Conservation (phyloP, 78 protist species). For the Planoprotostelium fungivorum region DNA sequence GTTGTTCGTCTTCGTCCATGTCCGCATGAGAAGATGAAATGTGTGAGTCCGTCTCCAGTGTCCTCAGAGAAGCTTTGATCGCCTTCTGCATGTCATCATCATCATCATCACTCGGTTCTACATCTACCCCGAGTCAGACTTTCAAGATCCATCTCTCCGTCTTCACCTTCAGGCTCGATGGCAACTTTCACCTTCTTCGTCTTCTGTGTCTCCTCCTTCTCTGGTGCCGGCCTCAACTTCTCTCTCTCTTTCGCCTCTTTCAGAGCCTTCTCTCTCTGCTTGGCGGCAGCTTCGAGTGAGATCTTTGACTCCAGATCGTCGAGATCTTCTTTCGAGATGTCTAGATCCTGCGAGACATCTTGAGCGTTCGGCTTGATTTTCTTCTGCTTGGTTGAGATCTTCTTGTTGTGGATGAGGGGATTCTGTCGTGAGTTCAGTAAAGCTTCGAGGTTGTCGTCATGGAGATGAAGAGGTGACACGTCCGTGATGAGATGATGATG, state of each 20-base stretch:
- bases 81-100: background rate
- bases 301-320: background rate
- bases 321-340: background rate
- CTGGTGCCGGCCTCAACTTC: background rate
- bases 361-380: background rate
- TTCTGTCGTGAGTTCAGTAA: background rate
- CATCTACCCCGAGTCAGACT: too few species aligned
- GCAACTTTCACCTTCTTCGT: too few species aligned
- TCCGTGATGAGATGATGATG: too few species aligned
- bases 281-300: background rate
- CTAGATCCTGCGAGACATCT: background rate
- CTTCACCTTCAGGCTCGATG: too few species aligned
- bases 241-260: background rate
- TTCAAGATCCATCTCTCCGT: too few species aligned
- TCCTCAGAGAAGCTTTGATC: background rate
- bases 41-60: background rate
- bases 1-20: background rate
- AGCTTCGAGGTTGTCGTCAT: too few species aligned
- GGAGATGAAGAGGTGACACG: too few species aligned
- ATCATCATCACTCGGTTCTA: too few species aligned
- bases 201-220: background rate
- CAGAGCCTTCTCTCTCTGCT: background rate
- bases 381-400: background rate
- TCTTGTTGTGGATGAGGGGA: background rate
- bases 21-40: too few species aligned